These are phyloP conservation scores for Paecilomyces formosus DNA, from an alignment of 2,329 filamentous ascomycete genomes.

Conservation along the genomic window DNA sequence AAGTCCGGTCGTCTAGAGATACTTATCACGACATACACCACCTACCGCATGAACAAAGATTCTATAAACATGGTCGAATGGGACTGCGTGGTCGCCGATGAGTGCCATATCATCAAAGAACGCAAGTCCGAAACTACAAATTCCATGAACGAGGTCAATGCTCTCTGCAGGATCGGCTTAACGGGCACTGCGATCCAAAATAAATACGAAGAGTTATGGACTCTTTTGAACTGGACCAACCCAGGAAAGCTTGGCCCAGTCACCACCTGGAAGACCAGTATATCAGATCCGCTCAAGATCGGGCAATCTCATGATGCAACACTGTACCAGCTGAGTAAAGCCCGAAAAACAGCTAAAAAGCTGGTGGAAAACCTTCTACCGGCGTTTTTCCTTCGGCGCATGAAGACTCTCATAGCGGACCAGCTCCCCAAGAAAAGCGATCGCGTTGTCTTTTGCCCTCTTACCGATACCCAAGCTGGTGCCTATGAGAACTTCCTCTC, in stretches of 20 bases:
- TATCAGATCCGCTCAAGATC: slow-evolving; percentile 71
- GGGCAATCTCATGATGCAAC: slow-evolving; percentile 94
- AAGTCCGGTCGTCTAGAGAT: slow-evolving; percentile 73
- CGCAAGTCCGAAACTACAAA: slow-evolving; percentile 67
- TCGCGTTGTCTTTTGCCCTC: slow-evolving; percentile 86
- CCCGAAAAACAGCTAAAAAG: slow-evolving; percentile 73
- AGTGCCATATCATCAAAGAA: slow-evolving; percentile 87
- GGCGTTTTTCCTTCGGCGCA: slow-evolving; percentile 80
- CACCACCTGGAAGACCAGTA: slow-evolving; percentile 68
- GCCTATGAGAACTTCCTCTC: slow-evolving; percentile 80
- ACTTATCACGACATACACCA: slow-evolving; percentile 89
- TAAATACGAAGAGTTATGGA: slow-evolving; percentile 96
- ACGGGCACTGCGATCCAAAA: slow-evolving; percentile 97
- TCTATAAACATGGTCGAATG: slow-evolving; percentile 79
- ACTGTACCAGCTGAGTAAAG: slow-evolving; percentile 68
- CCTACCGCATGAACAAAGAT: slow-evolving; percentile 69
- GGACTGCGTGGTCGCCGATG: slow-evolving; percentile 92
- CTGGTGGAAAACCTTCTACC: slow-evolving; percentile 83
- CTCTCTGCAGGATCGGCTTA: slow-evolving; percentile 83
- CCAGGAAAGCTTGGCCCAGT: slow-evolving; percentile 64
- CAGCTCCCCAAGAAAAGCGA: slow-evolving; percentile 94
- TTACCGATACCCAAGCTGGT: slow-evolving; percentile 70
- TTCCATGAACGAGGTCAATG: slow-evolving; percentile 84
- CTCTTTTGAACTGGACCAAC: slow-evolving; percentile 90
- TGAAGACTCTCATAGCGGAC: slow-evolving; percentile 86